phyloP scores from a whole-genome alignment of 257 asterid genomes.

The Leptodermis oblonga region DNA sequence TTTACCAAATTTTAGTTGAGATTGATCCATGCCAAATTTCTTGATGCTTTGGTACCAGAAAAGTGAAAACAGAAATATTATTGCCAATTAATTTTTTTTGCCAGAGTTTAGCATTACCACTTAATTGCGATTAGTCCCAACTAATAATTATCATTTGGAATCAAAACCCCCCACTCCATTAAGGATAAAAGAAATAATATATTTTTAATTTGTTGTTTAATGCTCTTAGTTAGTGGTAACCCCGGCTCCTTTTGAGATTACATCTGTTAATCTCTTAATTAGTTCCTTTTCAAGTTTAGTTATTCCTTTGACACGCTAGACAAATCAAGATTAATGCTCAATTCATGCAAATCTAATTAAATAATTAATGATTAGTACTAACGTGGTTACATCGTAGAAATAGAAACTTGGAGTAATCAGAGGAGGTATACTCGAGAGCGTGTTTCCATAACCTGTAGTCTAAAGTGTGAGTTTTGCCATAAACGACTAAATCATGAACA shows the following conservation, averaged over 20 bases:
- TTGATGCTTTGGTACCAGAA: conserved; percentile 5
- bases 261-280: not conserved
- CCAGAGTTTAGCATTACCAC: not conserved
- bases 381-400: too few species aligned
- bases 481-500: too few species aligned
- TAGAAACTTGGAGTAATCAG: too few species aligned
- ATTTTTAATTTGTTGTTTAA: not conserved
- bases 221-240: not conserved
- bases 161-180: not conserved
- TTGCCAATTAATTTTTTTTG: too few species aligned
- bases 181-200: not conserved
- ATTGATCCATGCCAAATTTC: not conserved
- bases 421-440: too few species aligned
- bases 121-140: conserved; percentile 10
- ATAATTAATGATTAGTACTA: too few species aligned
- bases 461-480: too few species aligned
- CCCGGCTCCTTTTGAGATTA: not conserved
- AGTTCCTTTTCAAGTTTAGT: not conserved
- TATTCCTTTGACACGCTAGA: not conserved
- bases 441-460: too few species aligned
- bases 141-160: conserved; percentile 9
- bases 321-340: not conserved
- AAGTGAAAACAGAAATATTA: too few species aligned
- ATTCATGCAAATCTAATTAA: not conserved
- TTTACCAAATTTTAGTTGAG: not conserved